Base-by-base conservation (phyloP, 805 yeast genomes). In the Metschnikowia lachancei region DNA sequence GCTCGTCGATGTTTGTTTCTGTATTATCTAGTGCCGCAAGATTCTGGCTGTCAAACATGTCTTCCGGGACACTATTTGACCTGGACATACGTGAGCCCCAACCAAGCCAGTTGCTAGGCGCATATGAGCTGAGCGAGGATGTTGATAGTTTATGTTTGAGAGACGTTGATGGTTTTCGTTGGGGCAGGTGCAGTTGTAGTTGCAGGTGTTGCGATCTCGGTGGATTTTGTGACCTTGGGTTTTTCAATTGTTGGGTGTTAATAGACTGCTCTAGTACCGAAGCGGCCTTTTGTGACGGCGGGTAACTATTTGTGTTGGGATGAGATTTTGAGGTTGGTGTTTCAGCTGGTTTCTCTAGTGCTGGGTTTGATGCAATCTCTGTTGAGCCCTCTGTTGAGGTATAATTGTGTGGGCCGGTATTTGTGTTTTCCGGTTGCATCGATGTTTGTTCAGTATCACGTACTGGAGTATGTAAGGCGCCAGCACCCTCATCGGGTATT, bases 21-120 rank as follows among this genome's bases (percentile, higher is more conserved):
- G 33, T 30, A 30, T 30, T 9, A 6, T 30, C 17, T 3, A n/a
- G 33, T 6, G 17, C 17, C 10, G 17, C 33, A n/a, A 30, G 17
- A 14, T 30, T 30, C 17, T n/a, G 9, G 17, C 5, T 30, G 6
- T 17, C 36, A 18, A 22, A 30, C 20, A 11, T 16, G 16, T 43
- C 26, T 39, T 41, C 45, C 5, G 45, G 44, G 5, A 26, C 17
- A 56, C 61, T 44, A 13, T 35, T 17, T 4, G 43, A 39, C 8
- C 43, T 14, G 6, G 46, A 40, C 24, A 51, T 33, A 17, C 36
- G 53, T n/a, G 55, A 30, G 26, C 53, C 43, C 69, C 68, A 63
- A 22, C 54, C 51, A 7, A 64, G 52, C 70, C 70, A 67, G 8
- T n/a, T 39, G 22, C 40, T 33, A 17, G 47, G 13, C 3, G 40